Base-by-base conservation (phyloP, 2,329 filamentous ascomycete genomes). In the Didymosphaeria variabile region DNA sequence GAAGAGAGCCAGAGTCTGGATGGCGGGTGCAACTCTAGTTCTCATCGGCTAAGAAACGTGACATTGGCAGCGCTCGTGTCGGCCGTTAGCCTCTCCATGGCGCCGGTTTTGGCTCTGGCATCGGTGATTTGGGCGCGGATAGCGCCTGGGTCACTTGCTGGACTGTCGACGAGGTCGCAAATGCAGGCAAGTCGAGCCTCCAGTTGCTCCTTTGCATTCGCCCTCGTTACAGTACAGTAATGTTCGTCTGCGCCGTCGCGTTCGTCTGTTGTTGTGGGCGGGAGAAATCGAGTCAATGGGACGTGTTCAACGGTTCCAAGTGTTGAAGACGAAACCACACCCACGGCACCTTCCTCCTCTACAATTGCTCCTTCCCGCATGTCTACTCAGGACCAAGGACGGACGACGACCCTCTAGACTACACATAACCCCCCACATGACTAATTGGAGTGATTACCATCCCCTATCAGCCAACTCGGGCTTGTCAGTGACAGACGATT, bases 41-140 rank as follows among this genome's bases (percentile, higher is more conserved):
- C 15, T 38, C 38, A 23, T 34, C 13, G 8, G 8, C 13, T 10
- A 26, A 36, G 38, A 17, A 19, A 12, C 19, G 15, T 21, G 52
- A 55, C 52, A 44, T 44, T 23, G 50, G 21, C 38, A 42, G 42
- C 17, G 17, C 36, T 31, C 12, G 38, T 17, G 26, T 38, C n/a
- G 23, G 32, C 23, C 38, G 32, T 45, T 55, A 55, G 52, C 38
- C 38, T 38, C n/a, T 13, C 52, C 52, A 55, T 21, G 23, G 23
- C 21, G 38, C 38, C 26, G 52, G 52, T 12, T 34, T 32, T n/a
- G 8, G 34, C 34, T 40, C 21, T 31, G 6, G 17, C 6, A 53
- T 42, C 36, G 36, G 51, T 53, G 51, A 42, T 53, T 42, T 15
- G 13, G 13, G 23, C 26, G 52, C 38, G 26, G 9, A 38, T 55